Evolutionary conservation across 768 basidiomycete species (phyloP), one percentile per base, ranked within the genome.

Genomic region (Hericium rajendrae): DNA sequence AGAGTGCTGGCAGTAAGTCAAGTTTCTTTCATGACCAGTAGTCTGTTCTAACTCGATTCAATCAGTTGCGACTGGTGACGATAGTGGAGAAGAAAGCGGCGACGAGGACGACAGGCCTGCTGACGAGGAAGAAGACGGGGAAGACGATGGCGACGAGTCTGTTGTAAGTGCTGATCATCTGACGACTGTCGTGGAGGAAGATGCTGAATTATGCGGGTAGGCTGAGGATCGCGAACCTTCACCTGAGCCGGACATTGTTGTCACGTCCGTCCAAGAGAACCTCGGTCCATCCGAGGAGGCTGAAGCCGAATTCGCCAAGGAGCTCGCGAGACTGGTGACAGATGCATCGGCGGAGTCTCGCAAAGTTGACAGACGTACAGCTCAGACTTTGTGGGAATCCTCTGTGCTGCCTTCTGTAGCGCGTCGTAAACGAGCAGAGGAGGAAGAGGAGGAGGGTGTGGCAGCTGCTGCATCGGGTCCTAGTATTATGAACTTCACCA

Each of bases 291-390:
- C 88, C 9, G 86, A 91, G 62, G 93, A 94, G 66, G 92, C 88
- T 18, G 90, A 95, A 50, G 88, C 85, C 2, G 95, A 94, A 38
- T 99, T 99, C 66, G 90, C 87, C 9, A 92, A 92, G 68, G 97
- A 98, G 68, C 80, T 99, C 18, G 93, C 95, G 2, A 97, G 90
- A 73, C 84, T 99, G 74, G 84, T 97, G 51, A 92, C 90, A 0
- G 92, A 95, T 64, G 86, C 83, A 15, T 89, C 91, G 16, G 72
- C 80, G 0, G 92, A 97, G 62, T 81, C 86, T 3, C 77, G 91
- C 62, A 91, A 88, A 66, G 84, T 93, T 20, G 94, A 97, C 67
- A 88, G 90, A 71, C 91, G 88, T 71, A 86, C 89, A 1, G 91
- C 89, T 0, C 78, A 86, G 18, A 86, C 86, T 0, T 78, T 94